Evolutionary conservation across 2,329 filamentous ascomycete species (phyloP), one percentile per base, ranked within the genome.

Genomic region (Pseudocercospora musae): DNA sequence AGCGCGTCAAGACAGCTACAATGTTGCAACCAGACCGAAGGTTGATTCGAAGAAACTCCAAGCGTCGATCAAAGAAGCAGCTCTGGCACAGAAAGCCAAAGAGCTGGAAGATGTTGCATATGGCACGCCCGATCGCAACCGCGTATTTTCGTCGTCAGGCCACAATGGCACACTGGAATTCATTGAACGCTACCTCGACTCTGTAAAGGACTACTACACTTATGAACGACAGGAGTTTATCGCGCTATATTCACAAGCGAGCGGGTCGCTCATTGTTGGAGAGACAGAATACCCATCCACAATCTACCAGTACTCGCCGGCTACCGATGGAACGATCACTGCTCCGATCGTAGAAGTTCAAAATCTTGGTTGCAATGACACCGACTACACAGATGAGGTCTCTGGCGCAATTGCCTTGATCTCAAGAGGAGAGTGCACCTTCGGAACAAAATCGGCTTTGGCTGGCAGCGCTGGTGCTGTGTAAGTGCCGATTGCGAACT

Each of bases 391-490:
- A 1, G 71, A 80, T 1, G 75, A 78, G 0, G 77, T 88, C 3
- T 74, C 78, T 9, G 88, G 86, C 55, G 85, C 85, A 62, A 87
- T 95, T 62, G 90, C 88, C 9, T 80, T 95, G 40, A 83, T 95
- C 66, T 80, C 82, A 29, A 87, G 91, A 59, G 91, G 91, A 58
- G 80, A 77, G 1, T 95, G 91, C 72, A 68, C 85, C 7, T 95
- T 94, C 68, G 89, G 87, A 10, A 76, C 81, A 62, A 95, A 95
- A 78, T 88, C 88, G 1, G 82, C 82, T 58, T 78, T 84, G 13
- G 90, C 91, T 5, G 88, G 87, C 46, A 81, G 79, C 54, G 89
- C 89, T 1, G 89, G 90, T 20, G 91, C 91, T 4, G 75, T 85
- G 37, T 40, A 40, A 40, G 37, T 40, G 37, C 6, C 37, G n/a